Percentiles rank a stretch among this genome's conserved stretches.
These are phyloP conservation scores for Fusarium euwallaceae DNA, from an alignment of 2,329 filamentous ascomycete species.

Conservation along the genomic window DNA sequence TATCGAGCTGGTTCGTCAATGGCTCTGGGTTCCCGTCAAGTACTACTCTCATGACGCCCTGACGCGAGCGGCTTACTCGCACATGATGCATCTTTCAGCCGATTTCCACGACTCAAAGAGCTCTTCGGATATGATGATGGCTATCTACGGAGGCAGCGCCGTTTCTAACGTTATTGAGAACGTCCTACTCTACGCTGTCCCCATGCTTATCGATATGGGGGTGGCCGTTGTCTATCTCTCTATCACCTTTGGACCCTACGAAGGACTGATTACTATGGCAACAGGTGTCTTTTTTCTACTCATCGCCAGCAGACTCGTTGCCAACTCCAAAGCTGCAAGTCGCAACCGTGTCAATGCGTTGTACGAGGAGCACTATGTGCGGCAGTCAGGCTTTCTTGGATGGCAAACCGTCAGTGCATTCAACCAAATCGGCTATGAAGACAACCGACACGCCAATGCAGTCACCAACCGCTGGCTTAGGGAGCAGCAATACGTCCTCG, in stretches of 20 bases:
- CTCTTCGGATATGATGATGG: constrained; percentile 69
- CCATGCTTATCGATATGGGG: constrained; percentile 71
- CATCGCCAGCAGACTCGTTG: constrained; percentile 65
- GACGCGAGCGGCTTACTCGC: constrained; percentile 68
- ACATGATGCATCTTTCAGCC: constrained; percentile 71
- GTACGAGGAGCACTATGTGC: constrained; percentile 68
- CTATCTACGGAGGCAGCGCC: constrained; percentile 66
- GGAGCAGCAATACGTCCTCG: constrained; percentile 55
- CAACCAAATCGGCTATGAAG: constrained; percentile 70
- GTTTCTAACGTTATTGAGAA: constrained; percentile 70
- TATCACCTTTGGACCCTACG: constrained; percentile 70
- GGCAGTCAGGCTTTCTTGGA: constrained; percentile 68
- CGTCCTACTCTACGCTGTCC: constrained; percentile 68
- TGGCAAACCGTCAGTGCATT: constrained; percentile 72
- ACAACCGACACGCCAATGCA: constrained; percentile 65
- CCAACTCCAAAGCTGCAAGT: constrained; percentile 62
- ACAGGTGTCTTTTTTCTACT: constrained; percentile 69
- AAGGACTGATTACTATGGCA: constrained; percentile 72
- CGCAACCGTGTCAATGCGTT: constrained; percentile 65
- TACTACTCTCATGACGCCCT: constrained; percentile 68
- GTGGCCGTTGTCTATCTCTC: constrained; percentile 73
- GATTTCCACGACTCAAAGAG: constrained; percentile 73
- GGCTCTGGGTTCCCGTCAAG: constrained; percentile 71
- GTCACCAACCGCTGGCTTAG: constrained; percentile 58
- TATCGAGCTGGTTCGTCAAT: constrained; percentile 65